phyloP scores from a whole-genome alignment of 2,329 filamentous ascomycete species.

The Talaromyces sp. region DNA sequence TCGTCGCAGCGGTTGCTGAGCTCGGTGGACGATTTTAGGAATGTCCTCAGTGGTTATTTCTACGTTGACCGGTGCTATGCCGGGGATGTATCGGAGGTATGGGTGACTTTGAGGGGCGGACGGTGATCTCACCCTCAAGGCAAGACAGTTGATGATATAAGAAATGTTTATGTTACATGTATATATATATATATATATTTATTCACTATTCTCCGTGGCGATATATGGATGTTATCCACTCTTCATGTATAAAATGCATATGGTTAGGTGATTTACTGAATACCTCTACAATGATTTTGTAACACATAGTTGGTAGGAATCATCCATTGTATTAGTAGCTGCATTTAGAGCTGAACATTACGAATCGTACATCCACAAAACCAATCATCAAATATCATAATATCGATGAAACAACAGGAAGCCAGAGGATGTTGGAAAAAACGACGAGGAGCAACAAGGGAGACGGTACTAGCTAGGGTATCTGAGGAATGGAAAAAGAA shows the following conservation, averaged over 20 bases:
- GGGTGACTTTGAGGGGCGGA: conserved; percentile 23
- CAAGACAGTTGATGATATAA: neutral
- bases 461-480: neutral
- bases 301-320: neutral
- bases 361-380: neutral
- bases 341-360: neutral
- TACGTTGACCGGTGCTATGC: conserved; percentile 36
- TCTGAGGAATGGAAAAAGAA: neutral
- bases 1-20: conserved; percentile 17
- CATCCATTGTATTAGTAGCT: neutral
- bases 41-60: conserved; percentile 33
- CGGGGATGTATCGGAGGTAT: conserved; percentile 29
- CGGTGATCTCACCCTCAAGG: neutral
- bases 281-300: neutral
- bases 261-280: neutral
- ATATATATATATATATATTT: neutral
- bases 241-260: neutral
- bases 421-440: neutral
- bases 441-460: no score
- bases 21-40: conserved; percentile 34
- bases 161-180: neutral
- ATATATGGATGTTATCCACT: neutral
- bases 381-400: conserved; percentile 6
- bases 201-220: neutral
- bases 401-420: conserved; percentile 3